Evolutionary conservation across 2,329 filamentous ascomycete species (phyloP).

Genomic region (Stachybotrys chartarum): DNA sequence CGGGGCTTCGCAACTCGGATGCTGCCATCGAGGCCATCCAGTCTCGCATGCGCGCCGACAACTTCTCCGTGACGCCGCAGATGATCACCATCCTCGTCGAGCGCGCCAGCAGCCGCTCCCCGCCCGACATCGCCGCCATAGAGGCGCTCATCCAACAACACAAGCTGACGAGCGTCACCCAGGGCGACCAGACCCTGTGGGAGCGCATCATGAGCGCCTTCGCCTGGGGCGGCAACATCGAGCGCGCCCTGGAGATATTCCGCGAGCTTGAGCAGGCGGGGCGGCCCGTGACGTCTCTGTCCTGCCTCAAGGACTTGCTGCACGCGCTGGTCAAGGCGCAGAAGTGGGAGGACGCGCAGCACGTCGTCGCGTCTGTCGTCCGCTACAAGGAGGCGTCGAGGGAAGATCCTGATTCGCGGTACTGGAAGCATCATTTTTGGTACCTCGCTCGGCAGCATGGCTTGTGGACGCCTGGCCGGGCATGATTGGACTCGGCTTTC

Average conservation of each 20-base stretch:
- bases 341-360: slow-evolving; percentile 18
- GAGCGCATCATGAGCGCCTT: slow-evolving; percentile 65
- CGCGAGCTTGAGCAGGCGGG: slow-evolving; percentile 31
- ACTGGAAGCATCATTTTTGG: slow-evolving; percentile 46
- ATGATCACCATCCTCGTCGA: slow-evolving; percentile 71
- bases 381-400: slow-evolving; percentile 15
- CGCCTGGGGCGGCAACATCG: slow-evolving; percentile 43
- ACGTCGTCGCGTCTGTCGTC: slow-evolving; percentile 23
- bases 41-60: slow-evolving; percentile 49
- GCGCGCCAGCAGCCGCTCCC: slow-evolving; percentile 53
- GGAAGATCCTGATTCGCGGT: slow-evolving; percentile 19
- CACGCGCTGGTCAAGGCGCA: slow-evolving; percentile 16
- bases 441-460: slow-evolving; percentile 32
- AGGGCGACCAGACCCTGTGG: slow-evolving; percentile 58
- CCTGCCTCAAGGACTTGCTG: slow-evolving; percentile 37
- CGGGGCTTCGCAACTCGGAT: slow-evolving; percentile 28
- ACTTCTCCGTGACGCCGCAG: slow-evolving; percentile 49
- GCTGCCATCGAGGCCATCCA: slow-evolving; percentile 54
- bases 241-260: slow-evolving; percentile 42
- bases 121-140: slow-evolving; percentile 54
- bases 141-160: slow-evolving; percentile 52
- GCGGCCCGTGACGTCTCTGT: slow-evolving; percentile 33
- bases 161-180: slow-evolving; percentile 26
- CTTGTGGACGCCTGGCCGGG: slow-evolving; percentile 19
- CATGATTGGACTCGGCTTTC: not conserved